A percentile compares a stretch with the other conserved stretches of the same genome.
Evolutionary conservation across 2,329 filamentous ascomycete genomes (phyloP).

Genomic region (Cercospora sp.): DNA sequence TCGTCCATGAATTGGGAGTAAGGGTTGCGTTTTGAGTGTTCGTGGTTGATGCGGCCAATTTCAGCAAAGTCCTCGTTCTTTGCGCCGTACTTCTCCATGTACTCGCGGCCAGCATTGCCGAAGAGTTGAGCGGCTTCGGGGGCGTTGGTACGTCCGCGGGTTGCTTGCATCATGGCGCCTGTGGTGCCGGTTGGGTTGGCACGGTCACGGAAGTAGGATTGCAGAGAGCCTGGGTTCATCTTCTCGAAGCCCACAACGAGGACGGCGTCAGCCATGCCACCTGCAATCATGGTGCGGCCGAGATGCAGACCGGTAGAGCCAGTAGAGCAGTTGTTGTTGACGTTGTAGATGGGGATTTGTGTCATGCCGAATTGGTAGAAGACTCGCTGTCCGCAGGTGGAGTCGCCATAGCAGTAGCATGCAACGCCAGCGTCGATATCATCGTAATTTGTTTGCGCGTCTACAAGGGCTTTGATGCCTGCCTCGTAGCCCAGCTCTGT

Average conservation of each 20-base stretch:
- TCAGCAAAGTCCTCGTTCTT: slow-evolving; percentile 84
- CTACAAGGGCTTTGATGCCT: slow-evolving; percentile 80
- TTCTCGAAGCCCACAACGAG: slow-evolving; percentile 95
- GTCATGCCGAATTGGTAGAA: slow-evolving; percentile 99
- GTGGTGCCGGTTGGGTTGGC: slow-evolving; percentile 75
- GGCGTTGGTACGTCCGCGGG: slow-evolving; percentile 30
- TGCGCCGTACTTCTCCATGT: slow-evolving; percentile 89
- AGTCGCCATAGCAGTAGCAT: slow-evolving; percentile 97
- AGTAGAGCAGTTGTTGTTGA: slow-evolving; percentile 98
- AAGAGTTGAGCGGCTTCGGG: slow-evolving; percentile 68
- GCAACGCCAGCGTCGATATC: slow-evolving; percentile 91
- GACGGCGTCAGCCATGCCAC: slow-evolving; percentile 75
- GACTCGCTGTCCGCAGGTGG: slow-evolving; percentile 89
- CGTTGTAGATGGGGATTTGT: slow-evolving; percentile 91
- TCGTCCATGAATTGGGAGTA: slow-evolving; percentile 95
- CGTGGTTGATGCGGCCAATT: slow-evolving; percentile 89
- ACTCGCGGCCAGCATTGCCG: slow-evolving; percentile 91
- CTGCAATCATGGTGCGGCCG: slow-evolving; percentile 73
- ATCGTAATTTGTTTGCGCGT: slow-evolving; percentile 90
- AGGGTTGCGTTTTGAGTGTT: slow-evolving; percentile 85
- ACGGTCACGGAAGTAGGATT: slow-evolving; percentile 79
- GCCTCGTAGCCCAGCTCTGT: slow-evolving; percentile 86
- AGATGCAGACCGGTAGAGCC: slow-evolving; percentile 86
- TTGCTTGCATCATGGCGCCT: slow-evolving; percentile 57
- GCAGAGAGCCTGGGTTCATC: slow-evolving; percentile 86